Percentiles rank a stretch among this genome's conserved stretches.
These are phyloP conservation scores for Auriscalpium orientale DNA, from an alignment of 768 basidiomycete species.

Conservation along the genomic window DNA sequence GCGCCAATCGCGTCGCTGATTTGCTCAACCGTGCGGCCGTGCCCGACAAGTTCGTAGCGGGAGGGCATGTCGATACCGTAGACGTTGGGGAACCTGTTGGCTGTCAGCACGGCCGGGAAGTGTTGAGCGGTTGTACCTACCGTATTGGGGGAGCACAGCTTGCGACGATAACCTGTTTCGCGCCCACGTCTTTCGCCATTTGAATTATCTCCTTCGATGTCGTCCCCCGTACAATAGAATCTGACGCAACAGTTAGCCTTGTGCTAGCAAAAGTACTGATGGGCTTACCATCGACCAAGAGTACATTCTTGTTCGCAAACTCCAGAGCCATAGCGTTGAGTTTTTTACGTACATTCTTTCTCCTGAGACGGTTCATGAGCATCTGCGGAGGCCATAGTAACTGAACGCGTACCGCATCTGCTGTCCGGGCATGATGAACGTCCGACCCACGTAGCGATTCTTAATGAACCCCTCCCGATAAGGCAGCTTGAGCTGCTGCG, in stretches of 20 bases:
- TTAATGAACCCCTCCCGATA: constrained; percentile 99
- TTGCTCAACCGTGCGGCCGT: constrained; percentile 96
- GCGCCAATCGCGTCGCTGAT: constrained; percentile 90
- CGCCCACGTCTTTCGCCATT: constrained; percentile 99
- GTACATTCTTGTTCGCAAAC: constrained; percentile 84
- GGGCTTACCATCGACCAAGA: constrained; percentile 85
- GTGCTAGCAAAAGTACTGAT: too few species aligned
- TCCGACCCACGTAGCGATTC: constrained; percentile 96
- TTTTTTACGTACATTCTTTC: constrained; percentile 91
- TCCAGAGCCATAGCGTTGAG: constrained; percentile 98
- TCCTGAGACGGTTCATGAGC: constrained; percentile 33
- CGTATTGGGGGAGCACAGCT: constrained; percentile 97
- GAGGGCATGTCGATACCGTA: constrained; percentile 99
- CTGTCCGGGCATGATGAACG: constrained; percentile 99
- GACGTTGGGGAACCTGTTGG: constrained; percentile 74
- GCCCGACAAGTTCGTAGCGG: constrained; percentile 87
- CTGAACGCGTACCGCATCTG: constrained; percentile 61
- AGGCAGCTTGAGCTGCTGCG: constrained; percentile 81
- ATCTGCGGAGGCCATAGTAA: neutral
- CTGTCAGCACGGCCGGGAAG: neutral
- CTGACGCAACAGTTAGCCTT: constrained; percentile 31
- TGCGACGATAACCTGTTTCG: constrained; percentile 91
- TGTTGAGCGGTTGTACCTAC: constrained; percentile 27
- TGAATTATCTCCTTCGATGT: constrained; percentile 98
- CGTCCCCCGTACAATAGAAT: constrained; percentile 97